Evolutionary conservation across 1,284 basidiomycete species (phyloP).

Genomic region (Ganoderma leucocontextum): DNA sequence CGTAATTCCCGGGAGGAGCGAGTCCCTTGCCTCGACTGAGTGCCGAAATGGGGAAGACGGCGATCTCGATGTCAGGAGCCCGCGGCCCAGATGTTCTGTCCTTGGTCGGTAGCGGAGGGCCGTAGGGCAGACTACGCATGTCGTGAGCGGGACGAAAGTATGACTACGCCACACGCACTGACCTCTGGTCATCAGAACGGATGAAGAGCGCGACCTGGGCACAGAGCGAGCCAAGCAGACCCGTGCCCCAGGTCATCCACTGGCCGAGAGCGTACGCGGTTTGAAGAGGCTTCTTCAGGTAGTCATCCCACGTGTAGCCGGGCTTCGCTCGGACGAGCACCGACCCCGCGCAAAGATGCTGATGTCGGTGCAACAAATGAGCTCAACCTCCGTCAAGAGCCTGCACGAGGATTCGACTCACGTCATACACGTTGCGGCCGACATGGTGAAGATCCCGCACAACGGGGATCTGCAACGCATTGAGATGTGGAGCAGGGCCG

Average conservation of each 20-base stretch:
- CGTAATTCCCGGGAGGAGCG: constrained; percentile 34
- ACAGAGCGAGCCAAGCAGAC: constrained; percentile 38
- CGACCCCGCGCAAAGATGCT: constrained; percentile 43
- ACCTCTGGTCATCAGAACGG: constrained; percentile 44
- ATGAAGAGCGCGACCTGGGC: constrained; percentile 41
- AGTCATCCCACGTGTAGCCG: constrained; percentile 43
- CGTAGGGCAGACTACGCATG: constrained; percentile 33
- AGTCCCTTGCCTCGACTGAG: constrained; percentile 34
- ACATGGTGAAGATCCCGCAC: constrained; percentile 51
- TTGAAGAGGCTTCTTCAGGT: constrained; percentile 40
- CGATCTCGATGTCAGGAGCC: constrained; percentile 49
- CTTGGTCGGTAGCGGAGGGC: constrained; percentile 20
- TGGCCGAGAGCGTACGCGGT: constrained; percentile 38
- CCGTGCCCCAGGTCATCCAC: constrained; percentile 45
- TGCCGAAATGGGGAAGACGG: constrained; percentile 42
- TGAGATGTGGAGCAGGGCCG: constrained; percentile 48
- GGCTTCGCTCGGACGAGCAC: constrained; percentile 40
- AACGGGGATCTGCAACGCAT: constrained; percentile 45
- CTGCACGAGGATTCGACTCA: constrained; percentile 31
- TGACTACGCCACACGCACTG: constrained; percentile 1
- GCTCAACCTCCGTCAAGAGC: too few species aligned
- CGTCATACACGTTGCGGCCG: constrained; percentile 52
- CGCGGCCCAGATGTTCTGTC: constrained; percentile 40
- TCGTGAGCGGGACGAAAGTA: neutral
- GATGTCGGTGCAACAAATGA: neutral